These are phyloP conservation scores for Quercus engelmannii DNA, from an alignment of 306 rosid genomes.

Conservation along the genomic window DNA sequence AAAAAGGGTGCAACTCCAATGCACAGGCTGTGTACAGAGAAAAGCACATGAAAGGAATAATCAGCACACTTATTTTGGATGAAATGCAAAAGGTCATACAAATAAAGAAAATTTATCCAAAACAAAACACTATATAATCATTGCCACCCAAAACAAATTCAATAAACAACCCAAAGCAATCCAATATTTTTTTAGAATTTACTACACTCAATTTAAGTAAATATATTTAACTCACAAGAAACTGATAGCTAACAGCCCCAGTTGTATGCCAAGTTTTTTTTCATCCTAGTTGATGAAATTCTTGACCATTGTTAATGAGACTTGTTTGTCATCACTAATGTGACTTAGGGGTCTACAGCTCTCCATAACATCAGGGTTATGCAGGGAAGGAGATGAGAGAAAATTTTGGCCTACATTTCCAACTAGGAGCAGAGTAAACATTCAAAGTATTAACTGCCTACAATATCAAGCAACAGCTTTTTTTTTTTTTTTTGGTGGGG, in stretches of 20 bases:
- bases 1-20: too few species aligned
- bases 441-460: neutral
- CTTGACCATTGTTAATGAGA: neutral
- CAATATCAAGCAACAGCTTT: neutral
- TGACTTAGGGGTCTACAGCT: neutral
- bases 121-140: neutral
- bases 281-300: neutral
- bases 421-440: neutral
- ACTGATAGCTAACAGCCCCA: neutral
- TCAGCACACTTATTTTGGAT: constrained; percentile 19
- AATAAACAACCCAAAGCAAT: neutral
- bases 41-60: neutral
- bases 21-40: too few species aligned
- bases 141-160: neutral
- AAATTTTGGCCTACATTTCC: neutral
- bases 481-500: neutral
- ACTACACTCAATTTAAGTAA: neutral
- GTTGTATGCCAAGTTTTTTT: neutral
- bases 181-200: neutral
- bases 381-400: neutral
- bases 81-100: neutral
- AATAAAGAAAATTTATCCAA: neutral
- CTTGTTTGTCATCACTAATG: neutral
- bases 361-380: neutral
- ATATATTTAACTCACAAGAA: neutral